Base-by-base conservation (phyloP, 1,284 basidiomycete species). In the Thecaphora frezii region DNA sequence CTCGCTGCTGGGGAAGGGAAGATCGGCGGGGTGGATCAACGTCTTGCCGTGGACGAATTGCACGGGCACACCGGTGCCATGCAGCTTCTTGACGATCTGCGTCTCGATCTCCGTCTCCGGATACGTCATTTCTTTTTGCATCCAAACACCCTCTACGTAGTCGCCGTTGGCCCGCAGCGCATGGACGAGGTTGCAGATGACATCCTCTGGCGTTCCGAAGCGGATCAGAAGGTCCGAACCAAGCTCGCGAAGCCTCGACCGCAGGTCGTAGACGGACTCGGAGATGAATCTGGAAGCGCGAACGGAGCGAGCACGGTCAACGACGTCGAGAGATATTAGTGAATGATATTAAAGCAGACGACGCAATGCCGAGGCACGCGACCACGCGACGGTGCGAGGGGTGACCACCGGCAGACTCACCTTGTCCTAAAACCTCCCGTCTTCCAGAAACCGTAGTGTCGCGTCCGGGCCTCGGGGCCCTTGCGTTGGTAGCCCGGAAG, bases 161-260 rank as follows among this genome's bases (percentile, higher is more conserved):
- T 65, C 65, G 37, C 73, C 71, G 16, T 65, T 55, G 12, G 54
- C 63, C 38, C 69, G 65, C 44, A 73, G 62, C 8, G 64, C 71
- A 0, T 51, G 36, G 23, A 74, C 60, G 8, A 75, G 55, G 38
- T 73, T 71, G 44, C 30, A 45, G 21, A 73, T 36, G 21, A 73
- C 71, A 0, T 83, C 69, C 9, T 84, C 84, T 5, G 82, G 79
- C 21, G 73, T 70, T 2, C 84, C 84, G 56, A 83, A 83, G 1
- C 83, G 81, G 22, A 85, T 77, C 30, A 83, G 63, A 49, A 85
- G 69, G 53, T 84, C 83, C 2, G 81, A 81, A 5, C 83, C 82
- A 24, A 71, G 64, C 3, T 58, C 56, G 26, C 79, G 72, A 36
- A 84, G 77, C 3, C 78, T 69, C 19, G 78, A 64, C 38, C 82